These are phyloP conservation scores for Vigna hirtella DNA, from an alignment of 306 rosid genomes.

Conservation along the genomic window DNA sequence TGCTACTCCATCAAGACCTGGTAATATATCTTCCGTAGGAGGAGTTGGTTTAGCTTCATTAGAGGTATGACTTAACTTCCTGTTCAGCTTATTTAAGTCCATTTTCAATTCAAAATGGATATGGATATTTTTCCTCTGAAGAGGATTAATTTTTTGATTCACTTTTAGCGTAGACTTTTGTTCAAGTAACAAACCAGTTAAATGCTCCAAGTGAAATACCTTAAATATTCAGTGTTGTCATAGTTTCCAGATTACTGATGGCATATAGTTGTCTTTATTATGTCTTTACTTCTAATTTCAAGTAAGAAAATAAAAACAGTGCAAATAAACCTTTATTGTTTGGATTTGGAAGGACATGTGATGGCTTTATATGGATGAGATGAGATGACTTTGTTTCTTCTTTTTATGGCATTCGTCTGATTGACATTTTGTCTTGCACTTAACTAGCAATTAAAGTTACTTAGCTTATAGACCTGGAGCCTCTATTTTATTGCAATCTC, in stretches of 20 bases:
- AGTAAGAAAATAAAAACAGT: background rate
- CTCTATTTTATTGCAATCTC: background rate
- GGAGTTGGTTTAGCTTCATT: slow-evolving; percentile 71
- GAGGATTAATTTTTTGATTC: slow-evolving; percentile 20
- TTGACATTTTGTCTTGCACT: background rate
- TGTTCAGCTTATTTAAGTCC: slow-evolving; percentile 7
- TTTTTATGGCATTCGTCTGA: background rate
- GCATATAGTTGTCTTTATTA: background rate
- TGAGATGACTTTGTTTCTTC: background rate
- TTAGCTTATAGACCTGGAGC: slow-evolving; percentile 2
- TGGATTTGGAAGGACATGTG: slow-evolving; percentile 4
- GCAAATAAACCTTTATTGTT: background rate
- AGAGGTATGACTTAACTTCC: slow-evolving; percentile 65
- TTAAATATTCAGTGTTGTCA: background rate
- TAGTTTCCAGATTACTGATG: slow-evolving; percentile 5
- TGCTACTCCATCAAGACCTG: slow-evolving; percentile 67
- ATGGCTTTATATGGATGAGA: background rate
- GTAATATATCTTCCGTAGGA: slow-evolving; percentile 59
- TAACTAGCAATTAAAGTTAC: background rate
- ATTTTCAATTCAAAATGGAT: slow-evolving; percentile 25
- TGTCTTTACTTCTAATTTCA: background rate
- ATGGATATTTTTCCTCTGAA: slow-evolving; percentile 10
- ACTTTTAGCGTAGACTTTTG: background rate
- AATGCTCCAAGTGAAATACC: slow-evolving; percentile 10
- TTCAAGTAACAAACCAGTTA: background rate